Evolutionary conservation across 2,329 filamentous ascomycete genomes (phyloP).

Genomic region (Xylariaceae sp.): DNA sequence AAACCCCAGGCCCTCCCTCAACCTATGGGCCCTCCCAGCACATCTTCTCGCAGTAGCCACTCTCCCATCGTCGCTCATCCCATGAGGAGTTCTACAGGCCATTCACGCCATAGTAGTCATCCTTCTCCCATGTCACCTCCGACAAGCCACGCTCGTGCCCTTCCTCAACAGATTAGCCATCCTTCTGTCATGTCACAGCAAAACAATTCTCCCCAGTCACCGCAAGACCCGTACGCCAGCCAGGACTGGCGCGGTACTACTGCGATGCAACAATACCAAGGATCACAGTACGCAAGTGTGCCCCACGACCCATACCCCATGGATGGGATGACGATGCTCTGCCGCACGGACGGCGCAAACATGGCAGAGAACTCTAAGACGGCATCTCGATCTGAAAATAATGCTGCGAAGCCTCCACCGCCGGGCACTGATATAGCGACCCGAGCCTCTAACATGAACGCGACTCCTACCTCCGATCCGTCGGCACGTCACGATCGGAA

Average conservation of each 20-base stretch:
- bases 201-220: background rate
- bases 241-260: conserved; percentile 25
- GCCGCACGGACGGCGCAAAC: conserved; percentile 65
- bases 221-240: conserved; percentile 15
- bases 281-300: conserved; percentile 59
- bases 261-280: conserved; percentile 40
- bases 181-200: conserved; percentile 1
- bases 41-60: conserved; percentile 1
- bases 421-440: conserved; percentile 5
- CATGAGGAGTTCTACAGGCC: background rate
- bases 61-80: background rate
- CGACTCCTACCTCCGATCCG: background rate
- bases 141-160: background rate
- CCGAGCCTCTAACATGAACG: background rate
- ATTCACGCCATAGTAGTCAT: conserved; percentile 6
- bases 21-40: background rate
- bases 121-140: background rate
- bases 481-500: conserved; percentile 7
- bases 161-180: background rate
- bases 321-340: conserved; percentile 97
- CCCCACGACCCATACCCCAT: conserved; percentile 91
- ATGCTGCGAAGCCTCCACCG: conserved; percentile 4
- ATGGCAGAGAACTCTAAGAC: conserved; percentile 37
- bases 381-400: conserved; percentile 6
- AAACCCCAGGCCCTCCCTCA: conserved; percentile 8